Evolutionary conservation across 306 rosid genomes (phyloP), one percentile per base, ranked within the genome.

Genomic region (Lathyrus sativus): DNA sequence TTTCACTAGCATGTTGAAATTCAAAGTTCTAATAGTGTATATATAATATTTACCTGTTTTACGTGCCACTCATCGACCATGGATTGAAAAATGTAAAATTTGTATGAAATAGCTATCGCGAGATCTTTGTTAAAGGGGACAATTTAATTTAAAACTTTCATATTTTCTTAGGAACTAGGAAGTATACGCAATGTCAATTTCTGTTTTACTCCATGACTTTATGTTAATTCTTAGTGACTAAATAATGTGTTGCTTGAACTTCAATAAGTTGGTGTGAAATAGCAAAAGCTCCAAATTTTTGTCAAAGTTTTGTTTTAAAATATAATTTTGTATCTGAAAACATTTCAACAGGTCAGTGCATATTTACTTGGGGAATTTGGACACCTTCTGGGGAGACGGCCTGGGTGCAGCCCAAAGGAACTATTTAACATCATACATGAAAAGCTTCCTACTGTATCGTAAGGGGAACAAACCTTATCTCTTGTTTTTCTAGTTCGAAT

Each of bases 301-400:
- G 45, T 46, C 49, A 15, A 19, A 28, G 54, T 14, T 37, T 44
- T 3, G 37, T 56, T 58, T 68, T 65, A 54, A 72, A 62, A 38
- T 62, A 65, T 63, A 15, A 31, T 48, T 55, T 71, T 35, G 35
- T 58, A 24, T 71, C 43, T 67, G 74, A 66, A 71, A 71, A 64
- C 48, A 42, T 64, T 86, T 80, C 77, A 70, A 82, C 86, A 95
- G 99, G 99, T 95, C 75, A 95, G 99, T 64, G 96, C 99, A 39
- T 91, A 95, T 81, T 78, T 95, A 76, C 89, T 91, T 38, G 99
- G 99, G 74, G 99, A 95, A 85, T 95, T 95, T 77, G 99, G 99
- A 66, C 99, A 95, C 79, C 96, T 95, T 65, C 82, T 90, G 77
- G 89, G 88, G 11, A 91, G 96, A 76, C 84, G 97, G 39, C 97